Evolutionary conservation across 2,329 filamentous ascomycete genomes (phyloP).

Genomic region (Calonectria montana): DNA sequence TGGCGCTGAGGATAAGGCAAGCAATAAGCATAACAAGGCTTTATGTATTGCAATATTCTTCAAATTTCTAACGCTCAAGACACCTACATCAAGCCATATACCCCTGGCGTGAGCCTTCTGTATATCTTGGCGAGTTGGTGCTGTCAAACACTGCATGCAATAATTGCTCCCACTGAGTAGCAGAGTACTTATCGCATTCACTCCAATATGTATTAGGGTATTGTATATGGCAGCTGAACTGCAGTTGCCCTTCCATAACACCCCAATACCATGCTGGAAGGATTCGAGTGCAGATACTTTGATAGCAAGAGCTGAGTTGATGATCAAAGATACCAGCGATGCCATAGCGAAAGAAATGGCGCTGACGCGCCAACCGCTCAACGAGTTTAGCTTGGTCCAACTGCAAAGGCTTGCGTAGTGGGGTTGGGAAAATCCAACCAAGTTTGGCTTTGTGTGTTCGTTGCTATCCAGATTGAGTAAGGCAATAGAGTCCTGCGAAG

Average conservation of each 20-base stretch:
- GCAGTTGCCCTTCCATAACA: background rate
- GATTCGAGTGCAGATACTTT: background rate
- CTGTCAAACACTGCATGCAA: constrained; percentile 47
- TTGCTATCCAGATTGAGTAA: too few relatives aligned
- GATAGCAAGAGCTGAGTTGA: background rate
- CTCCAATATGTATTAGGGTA: background rate
- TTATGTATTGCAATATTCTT: background rate
- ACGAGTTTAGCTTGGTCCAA: too few relatives aligned
- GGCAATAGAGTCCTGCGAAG: too few relatives aligned
- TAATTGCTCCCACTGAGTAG: constrained; percentile 43
- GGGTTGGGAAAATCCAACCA: too few relatives aligned
- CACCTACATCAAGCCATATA: constrained; percentile 28
- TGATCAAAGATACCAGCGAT: background rate
- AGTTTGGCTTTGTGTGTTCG: too few relatives aligned
- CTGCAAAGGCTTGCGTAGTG: too few relatives aligned
- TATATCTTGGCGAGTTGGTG: constrained; percentile 45
- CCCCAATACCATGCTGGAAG: background rate
- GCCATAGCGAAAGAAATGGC: background rate
- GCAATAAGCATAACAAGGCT: background rate
- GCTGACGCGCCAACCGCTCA: background rate
- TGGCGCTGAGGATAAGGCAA: constrained; percentile 2
- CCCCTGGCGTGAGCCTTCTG: constrained; percentile 29
- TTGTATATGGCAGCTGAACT: background rate
- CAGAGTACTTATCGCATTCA: constrained; percentile 3
- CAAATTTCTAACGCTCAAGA: constrained; percentile 26